Conservation (phyloP, 2,329 filamentous ascomycete genomes). For the Trichoderma brevicompactum region DNA sequence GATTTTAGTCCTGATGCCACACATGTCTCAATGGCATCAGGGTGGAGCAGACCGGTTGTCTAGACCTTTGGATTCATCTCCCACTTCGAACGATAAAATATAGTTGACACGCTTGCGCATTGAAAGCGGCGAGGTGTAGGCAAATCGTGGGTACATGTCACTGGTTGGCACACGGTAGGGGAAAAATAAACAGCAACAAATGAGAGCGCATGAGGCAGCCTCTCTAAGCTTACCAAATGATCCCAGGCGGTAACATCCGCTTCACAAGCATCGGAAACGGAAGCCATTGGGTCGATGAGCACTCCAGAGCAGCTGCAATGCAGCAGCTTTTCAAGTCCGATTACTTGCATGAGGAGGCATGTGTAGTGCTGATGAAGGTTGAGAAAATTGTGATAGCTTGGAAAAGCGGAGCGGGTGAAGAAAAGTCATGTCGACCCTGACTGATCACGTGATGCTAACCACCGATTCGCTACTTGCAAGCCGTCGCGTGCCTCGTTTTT, state of each 20-base stretch:
- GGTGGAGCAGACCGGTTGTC: slow-evolving; percentile 71
- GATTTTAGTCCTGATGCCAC: slow-evolving; percentile 66
- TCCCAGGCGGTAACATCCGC: not conserved
- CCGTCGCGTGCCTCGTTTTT: slow-evolving; percentile 9
- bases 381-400: slow-evolving; percentile 19
- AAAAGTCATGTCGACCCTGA: slow-evolving; percentile 11
- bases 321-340: not conserved
- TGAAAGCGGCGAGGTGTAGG: slow-evolving; percentile 63
- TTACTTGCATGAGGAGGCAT: slow-evolving; percentile 9
- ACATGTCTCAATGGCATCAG: slow-evolving; percentile 61
- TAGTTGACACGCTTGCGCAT: slow-evolving; percentile 65
- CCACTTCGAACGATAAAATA: slow-evolving; percentile 63
- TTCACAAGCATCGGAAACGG: slow-evolving; percentile 18
- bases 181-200: not conserved
- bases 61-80: slow-evolving; percentile 66
- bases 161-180: not conserved
- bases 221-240: slow-evolving; percentile 3
- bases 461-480: slow-evolving; percentile 5
- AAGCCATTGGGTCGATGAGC: slow-evolving; percentile 14
- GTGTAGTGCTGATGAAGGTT: slow-evolving; percentile 25
- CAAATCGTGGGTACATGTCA: slow-evolving; percentile 56
- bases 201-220: not conserved
- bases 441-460: slow-evolving; percentile 37
- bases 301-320: not conserved
- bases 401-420: slow-evolving; percentile 16